Base-by-base conservation (phyloP, 1,139 yeast genomes). In the Pichia sp. region DNA sequence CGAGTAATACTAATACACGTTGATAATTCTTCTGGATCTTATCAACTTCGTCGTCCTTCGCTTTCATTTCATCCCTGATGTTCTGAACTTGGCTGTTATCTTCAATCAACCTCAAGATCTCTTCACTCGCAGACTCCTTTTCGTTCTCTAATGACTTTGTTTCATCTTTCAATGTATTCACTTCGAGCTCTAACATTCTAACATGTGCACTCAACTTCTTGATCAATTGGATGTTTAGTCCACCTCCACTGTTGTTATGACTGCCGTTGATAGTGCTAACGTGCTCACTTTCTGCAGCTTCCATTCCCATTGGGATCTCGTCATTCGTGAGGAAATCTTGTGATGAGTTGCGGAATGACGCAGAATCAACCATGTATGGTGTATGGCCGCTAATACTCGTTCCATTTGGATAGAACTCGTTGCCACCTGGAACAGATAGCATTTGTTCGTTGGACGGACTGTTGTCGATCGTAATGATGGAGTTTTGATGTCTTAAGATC, bases 181-280 rank as follows among this genome's bases (percentile, higher is more conserved):
- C 65, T 60, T 93, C 97, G 17, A 85, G 77, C 60, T 93, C 96
- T 38, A 91, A 69, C 48, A 91, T 75, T 50, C 96, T 76, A 19
- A 91, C 81, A 42, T 83, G 88, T 1, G 87, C 71, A 44, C 89
- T 77, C 77, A 89, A 75, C 56, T 84, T 83, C 53, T 85, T 83
- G 37, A 88, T 75, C 31, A 88, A 62, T 59, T 86, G 95, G 41
- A 83, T 73, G 42, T 76, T 71, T 3, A 72, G 52, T 2, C 59
- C 58, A 14, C 42, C 28, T n/a, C 27, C 35, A 6, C 27, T 51
- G 3, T 38, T 21, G 21, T 38, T 39, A 1, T 51, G 42, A 19
- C 53, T 46, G 7, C 58, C 61, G 24, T 56, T 51, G 1, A 47
- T 18, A 11, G 52, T 50, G 44, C 47, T 50, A 8, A 48, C 40